These are phyloP conservation scores for Articulospora tetracladia DNA, from an alignment of 495 filamentous ascomycete species.

Conservation along the genomic window DNA sequence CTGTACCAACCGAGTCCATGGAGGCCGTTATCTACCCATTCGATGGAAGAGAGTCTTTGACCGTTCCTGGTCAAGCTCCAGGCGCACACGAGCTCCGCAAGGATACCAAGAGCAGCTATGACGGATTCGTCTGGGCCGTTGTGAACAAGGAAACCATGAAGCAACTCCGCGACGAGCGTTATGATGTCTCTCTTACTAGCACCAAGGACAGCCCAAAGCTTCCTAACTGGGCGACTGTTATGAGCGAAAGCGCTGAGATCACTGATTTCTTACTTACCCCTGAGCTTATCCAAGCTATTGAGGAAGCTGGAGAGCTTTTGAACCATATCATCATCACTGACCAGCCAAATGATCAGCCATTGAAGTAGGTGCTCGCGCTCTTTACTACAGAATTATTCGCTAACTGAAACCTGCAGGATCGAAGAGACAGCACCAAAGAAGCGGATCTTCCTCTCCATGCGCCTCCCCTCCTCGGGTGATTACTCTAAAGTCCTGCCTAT, in stretches of 20 bases:
- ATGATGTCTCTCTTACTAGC: conserved; percentile 86
- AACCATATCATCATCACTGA: conserved; percentile 89
- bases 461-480: conserved; percentile 58
- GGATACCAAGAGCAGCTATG: conserved; percentile 71
- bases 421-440: conserved; percentile 83
- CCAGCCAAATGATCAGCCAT: conserved; percentile 86
- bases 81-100: conserved; percentile 50
- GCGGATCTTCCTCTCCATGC: conserved; percentile 73
- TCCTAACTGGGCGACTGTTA: conserved; percentile 88
- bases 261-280: conserved; percentile 83
- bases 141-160: conserved; percentile 96
- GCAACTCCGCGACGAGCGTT: conserved; percentile 83
- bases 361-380: conserved; percentile 37
- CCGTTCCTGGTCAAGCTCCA: conserved; percentile 53
- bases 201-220: conserved; percentile 90
- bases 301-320: conserved; percentile 73
- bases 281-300: conserved; percentile 77
- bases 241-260: conserved; percentile 94
- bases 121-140: conserved; percentile 90
- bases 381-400: neutral
- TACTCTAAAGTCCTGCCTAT: conserved; percentile 69
- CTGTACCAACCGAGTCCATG: conserved; percentile 61
- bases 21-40: conserved; percentile 80
- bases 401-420: conserved; percentile 53
- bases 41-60: conserved; percentile 81